These are phyloP conservation scores for Gossypium raimondii DNA, from an alignment of 345 rosid species.

Conservation along the genomic window DNA sequence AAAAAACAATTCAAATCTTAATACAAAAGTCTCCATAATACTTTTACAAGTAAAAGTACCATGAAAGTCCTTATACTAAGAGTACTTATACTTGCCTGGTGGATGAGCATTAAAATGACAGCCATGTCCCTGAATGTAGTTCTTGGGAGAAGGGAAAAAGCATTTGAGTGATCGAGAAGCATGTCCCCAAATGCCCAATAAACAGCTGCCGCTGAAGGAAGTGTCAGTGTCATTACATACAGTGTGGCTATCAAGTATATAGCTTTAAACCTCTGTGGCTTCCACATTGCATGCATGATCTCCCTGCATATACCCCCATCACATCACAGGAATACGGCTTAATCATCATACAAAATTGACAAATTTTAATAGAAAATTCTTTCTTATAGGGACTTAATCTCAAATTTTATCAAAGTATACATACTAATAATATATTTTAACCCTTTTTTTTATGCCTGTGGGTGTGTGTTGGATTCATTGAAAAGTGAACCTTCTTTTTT, in stretches of 20 bases:
- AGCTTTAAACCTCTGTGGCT: constrained; percentile 94
- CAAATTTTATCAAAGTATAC: no score
- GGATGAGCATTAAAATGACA: constrained; percentile 89
- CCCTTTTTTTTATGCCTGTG: neutral
- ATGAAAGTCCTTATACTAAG: no score
- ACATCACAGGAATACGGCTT: no score
- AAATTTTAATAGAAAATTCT: no score
- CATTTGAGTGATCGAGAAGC: constrained; percentile 94
- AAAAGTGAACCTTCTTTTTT: constrained; percentile 14
- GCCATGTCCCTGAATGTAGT: constrained; percentile 80
- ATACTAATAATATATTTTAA: neutral
- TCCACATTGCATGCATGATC: constrained; percentile 99
- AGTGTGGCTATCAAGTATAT: constrained; percentile 79
- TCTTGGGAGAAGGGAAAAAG: constrained; percentile 79
- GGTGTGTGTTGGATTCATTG: constrained; percentile 1
- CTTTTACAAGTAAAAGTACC: no score
- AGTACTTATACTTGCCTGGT: constrained; percentile 58
- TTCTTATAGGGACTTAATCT: no score
- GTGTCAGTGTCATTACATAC: constrained; percentile 84
- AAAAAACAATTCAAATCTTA: no score
- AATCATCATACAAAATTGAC: no score
- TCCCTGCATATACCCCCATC: constrained; percentile 45
- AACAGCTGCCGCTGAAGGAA: constrained; percentile 92
- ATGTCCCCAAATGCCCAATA: constrained; percentile 98
- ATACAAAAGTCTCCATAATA: no score